Percentiles rank a stretch among this genome's conserved stretches.
Evolutionary conservation across 371 early-diverging fungal genomes (phyloP).

Genomic region (Sporodiniella umbellata): DNA sequence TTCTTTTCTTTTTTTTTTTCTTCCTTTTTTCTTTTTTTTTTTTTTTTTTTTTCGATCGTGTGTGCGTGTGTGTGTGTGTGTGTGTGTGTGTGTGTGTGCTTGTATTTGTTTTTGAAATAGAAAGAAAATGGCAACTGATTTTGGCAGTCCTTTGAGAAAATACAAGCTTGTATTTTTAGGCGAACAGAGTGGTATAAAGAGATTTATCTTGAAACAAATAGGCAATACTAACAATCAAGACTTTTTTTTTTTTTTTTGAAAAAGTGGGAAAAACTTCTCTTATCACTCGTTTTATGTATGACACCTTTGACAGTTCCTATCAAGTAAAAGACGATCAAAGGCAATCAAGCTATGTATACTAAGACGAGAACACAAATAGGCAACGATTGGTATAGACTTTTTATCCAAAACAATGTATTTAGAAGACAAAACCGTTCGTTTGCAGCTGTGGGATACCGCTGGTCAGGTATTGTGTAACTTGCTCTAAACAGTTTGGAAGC

Average conservation of each 20-base stretch:
- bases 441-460: slow-evolving; percentile 99
- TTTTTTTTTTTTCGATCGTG: neutral
- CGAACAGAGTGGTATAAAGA: neutral
- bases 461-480: slow-evolving; percentile 75
- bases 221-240: neutral
- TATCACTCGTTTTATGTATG: slow-evolving; percentile 98
- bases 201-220: too few species aligned
- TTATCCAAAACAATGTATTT: slow-evolving; percentile 97
- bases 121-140: slow-evolving; percentile 16
- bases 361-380: slow-evolving; percentile 52
- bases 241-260: neutral
- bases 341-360: slow-evolving; percentile 37
- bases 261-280: slow-evolving; percentile 98
- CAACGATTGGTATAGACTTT: slow-evolving; percentile 99
- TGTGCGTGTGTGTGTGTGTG: neutral
- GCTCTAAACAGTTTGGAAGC: neutral
- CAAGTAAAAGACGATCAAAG: too few species aligned
- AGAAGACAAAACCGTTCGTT: slow-evolving; percentile 91
- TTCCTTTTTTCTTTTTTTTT: neutral
- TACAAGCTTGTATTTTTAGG: slow-evolving; percentile 92
- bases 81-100: too few species aligned
- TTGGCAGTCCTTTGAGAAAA: slow-evolving; percentile 68
- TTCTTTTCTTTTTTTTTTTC: neutral
- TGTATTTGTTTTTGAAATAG: too few species aligned
- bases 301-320: slow-evolving; percentile 95